phyloP scores from a whole-genome alignment of 2,329 filamentous ascomycete genomes.

The Magnaporthiopsis rhizophila region DNA sequence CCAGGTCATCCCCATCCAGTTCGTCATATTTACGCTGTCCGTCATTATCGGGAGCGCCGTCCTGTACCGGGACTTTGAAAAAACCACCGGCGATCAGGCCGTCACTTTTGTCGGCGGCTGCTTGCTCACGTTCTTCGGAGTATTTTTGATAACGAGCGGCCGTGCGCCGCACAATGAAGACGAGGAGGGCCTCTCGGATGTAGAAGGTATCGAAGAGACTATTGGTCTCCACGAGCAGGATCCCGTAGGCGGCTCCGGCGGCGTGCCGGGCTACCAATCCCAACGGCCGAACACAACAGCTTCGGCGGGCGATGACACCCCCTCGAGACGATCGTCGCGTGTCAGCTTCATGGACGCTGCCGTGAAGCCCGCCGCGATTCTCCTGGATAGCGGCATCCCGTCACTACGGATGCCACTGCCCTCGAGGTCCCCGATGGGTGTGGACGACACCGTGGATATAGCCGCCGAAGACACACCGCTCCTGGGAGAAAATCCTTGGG shows the following conservation, averaged over 20 bases:
- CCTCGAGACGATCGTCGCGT: slow-evolving; percentile 37
- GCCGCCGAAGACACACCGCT: background rate
- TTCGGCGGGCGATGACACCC: background rate
- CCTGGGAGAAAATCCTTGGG: background rate
- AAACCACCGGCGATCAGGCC: slow-evolving; percentile 64
- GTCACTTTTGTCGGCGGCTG: slow-evolving; percentile 86
- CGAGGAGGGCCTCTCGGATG: slow-evolving; percentile 46
- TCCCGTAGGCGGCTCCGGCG: slow-evolving; percentile 25
- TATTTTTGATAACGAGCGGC: slow-evolving; percentile 94
- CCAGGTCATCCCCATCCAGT: slow-evolving; percentile 95
- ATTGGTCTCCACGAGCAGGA: slow-evolving; percentile 52
- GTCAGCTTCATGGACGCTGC: slow-evolving; percentile 33
- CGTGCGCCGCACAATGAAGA: slow-evolving; percentile 51
- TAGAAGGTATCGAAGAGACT: slow-evolving; percentile 54
- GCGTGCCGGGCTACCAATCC: slow-evolving; percentile 18
- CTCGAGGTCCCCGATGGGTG: background rate
- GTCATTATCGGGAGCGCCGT: slow-evolving; percentile 93
- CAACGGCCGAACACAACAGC: background rate
- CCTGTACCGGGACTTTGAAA: slow-evolving; percentile 90
- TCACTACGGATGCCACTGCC: slow-evolving; percentile 24
- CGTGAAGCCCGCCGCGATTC: slow-evolving; percentile 27
- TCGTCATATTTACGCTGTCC: slow-evolving; percentile 91
- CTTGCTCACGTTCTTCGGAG: slow-evolving; percentile 84
- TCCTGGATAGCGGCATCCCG: slow-evolving; percentile 28
- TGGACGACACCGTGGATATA: background rate